Base-by-base conservation (phyloP, 2,329 filamentous ascomycete genomes). In the Botrytis paeoniae region DNA sequence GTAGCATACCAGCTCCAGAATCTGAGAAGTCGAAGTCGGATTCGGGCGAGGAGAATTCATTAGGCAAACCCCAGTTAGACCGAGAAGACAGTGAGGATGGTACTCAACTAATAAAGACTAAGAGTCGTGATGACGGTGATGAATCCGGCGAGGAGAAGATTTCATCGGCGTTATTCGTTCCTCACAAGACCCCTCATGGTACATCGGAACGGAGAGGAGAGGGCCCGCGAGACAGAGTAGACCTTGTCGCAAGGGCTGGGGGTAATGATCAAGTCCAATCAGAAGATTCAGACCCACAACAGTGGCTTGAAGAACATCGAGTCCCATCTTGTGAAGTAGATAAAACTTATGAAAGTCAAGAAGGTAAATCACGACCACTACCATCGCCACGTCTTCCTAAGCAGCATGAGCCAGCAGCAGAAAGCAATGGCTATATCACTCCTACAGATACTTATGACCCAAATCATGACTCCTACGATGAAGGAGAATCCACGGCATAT, bases 81-180 rank as follows among this genome's bases (percentile, higher is more conserved):
- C 65, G 73, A 32, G 61, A 70, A 9, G 62, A 63, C 22, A 64
- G 73, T 51, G 85, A 86, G 35, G 85, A 87, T 71, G 84, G 85
- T 48, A 83, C 62, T 18, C 74, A 75, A 16, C 48, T 76, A 14
- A 73, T 74, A 12, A 73, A 73, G 16, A 51, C 73, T 35, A 78
- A 78, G 66, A 77, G 75, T 69, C 64, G 69, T 39, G 78, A 80
- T 32, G 86, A 88, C 37, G 87, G 87, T 65, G 85, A 87, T 43
- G 86, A 87, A 71, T 94, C 92, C 22, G 91, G 93, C 73, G 90
- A 93, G 80, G 93, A 96, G 81, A 93, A 95, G 81, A 94, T 96
- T 75, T 94, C 92, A n/a, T 95, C 92, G 45, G 93, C 93, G 37
- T 86, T 94, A 59, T 96, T 96, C 80, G 86, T 94, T 65, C 93